phyloP scores from a whole-genome alignment of 169 alveolate species.

The Plasmodium knowlesi region DNA sequence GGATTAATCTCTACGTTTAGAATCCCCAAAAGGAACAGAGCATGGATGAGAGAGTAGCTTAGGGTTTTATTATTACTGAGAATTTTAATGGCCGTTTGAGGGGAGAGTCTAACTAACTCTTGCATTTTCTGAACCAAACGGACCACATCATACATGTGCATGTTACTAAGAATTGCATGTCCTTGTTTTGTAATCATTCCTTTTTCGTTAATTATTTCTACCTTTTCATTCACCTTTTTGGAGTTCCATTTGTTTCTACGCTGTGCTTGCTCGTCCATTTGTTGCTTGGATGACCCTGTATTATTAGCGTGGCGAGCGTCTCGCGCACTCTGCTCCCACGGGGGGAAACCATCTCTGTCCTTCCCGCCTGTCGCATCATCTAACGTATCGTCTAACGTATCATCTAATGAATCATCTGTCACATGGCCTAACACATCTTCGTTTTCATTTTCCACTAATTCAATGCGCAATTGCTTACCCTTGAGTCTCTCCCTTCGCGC shows the following conservation, averaged over 20 bases:
- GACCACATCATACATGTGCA: constrained; percentile 60
- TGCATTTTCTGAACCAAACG: constrained; percentile 25
- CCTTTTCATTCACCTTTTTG: background rate
- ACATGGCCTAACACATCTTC: background rate
- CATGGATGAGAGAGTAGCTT: constrained; percentile 44
- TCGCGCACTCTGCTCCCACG: background rate
- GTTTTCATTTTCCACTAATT: background rate
- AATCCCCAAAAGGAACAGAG: constrained; percentile 68
- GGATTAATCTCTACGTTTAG: constrained; percentile 12
- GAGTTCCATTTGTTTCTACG: background rate
- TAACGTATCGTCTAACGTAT: no score
- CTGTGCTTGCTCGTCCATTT: background rate
- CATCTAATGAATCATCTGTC: background rate
- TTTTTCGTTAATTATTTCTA: constrained; percentile 36
- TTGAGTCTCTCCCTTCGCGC: background rate
- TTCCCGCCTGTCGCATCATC: background rate
- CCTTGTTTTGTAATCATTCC: constrained; percentile 60
- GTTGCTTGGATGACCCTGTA: background rate
- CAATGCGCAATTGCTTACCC: background rate
- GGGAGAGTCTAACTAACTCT: constrained; percentile 29
- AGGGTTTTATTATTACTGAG: constrained; percentile 26
- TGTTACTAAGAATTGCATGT: constrained; percentile 7
- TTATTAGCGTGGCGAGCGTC: background rate
- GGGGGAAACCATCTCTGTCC: background rate
- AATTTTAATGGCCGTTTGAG: constrained; percentile 49